Percentiles rank a stretch among this genome's conserved stretches.
Evolutionary conservation across 768 basidiomycete genomes (phyloP).

Genomic region (Rhizopogon vulgaris): DNA sequence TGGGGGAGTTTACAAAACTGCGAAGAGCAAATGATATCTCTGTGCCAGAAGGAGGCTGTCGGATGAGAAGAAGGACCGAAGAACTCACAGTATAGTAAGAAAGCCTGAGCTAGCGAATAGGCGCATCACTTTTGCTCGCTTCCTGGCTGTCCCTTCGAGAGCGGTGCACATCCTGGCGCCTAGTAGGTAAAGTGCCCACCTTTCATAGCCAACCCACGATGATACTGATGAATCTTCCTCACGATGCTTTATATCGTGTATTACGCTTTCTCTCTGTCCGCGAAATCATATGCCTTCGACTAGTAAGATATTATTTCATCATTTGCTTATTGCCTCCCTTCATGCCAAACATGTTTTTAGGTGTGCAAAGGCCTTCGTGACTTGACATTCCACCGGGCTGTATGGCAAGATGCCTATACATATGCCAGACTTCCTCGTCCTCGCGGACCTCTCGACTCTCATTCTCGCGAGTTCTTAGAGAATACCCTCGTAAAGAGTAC

Average conservation of each 20-base stretch:
- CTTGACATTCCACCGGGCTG: not conserved
- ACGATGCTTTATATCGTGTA: not conserved
- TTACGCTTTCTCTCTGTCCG: not conserved
- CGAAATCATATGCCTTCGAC: constrained; percentile 1
- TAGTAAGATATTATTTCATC: not conserved
- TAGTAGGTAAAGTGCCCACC: no score
- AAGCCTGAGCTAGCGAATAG: not conserved
- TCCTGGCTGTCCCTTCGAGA: not conserved
- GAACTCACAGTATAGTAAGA: no score
- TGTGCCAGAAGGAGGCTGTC: no score
- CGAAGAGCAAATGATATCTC: no score
- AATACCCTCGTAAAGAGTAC: not conserved
- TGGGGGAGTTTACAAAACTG: no score
- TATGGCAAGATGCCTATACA: not conserved
- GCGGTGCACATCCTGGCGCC: not conserved
- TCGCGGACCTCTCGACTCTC: not conserved
- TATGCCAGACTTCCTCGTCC: not conserved
- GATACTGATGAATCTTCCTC: not conserved
- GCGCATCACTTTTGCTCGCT: not conserved
- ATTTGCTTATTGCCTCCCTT: not conserved
- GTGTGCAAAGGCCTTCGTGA: not conserved
- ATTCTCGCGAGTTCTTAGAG: not conserved
- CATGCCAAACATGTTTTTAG: not conserved
- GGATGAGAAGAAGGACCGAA: no score
- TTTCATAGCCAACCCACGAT: not conserved